A percentile compares a stretch with the other conserved stretches of the same genome.
These are phyloP conservation scores for Fusarium brevicatenulatum DNA, from an alignment of 2,329 filamentous ascomycete genomes.

Conservation along the genomic window DNA sequence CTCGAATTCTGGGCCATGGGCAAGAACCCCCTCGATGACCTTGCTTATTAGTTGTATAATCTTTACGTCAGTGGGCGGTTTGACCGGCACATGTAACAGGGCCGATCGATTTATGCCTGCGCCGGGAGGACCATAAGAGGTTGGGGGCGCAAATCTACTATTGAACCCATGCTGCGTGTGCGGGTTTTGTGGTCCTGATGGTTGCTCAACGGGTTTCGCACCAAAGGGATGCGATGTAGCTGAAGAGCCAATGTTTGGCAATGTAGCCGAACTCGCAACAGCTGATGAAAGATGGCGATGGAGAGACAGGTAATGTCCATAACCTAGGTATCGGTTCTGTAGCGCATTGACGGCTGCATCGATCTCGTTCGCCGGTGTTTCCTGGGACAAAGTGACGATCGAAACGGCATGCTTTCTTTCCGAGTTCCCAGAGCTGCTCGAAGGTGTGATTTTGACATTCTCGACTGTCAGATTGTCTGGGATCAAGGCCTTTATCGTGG, in stretches of 20 bases:
- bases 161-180: constrained; percentile 57
- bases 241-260: constrained; percentile 48
- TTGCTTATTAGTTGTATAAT: constrained; percentile 88
- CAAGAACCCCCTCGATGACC: constrained; percentile 81
- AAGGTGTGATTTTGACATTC: constrained; percentile 75
- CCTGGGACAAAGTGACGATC: constrained; percentile 82
- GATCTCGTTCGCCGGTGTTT: constrained; percentile 85
- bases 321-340: constrained; percentile 86
- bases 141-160: constrained; percentile 79
- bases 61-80: constrained; percentile 79
- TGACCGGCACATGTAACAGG: constrained; percentile 75
- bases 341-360: constrained; percentile 80
- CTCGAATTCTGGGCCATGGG: constrained; percentile 88
- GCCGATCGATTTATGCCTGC: constrained; percentile 57
- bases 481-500: constrained; percentile 68
- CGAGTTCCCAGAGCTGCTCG: constrained; percentile 59
- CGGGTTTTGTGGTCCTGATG: constrained; percentile 48
- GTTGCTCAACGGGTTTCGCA: constrained; percentile 71
- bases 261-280: constrained; percentile 58
- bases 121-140: constrained; percentile 66
- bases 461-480: constrained; percentile 73
- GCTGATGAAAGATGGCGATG: constrained; percentile 86
- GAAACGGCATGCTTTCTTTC: constrained; percentile 80
- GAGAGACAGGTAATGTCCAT: constrained; percentile 82
- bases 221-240: constrained; percentile 76